A percentile compares a stretch with the other conserved stretches of the same genome.
phyloP scores from a whole-genome alignment of 2,329 filamentous ascomycete species.

The Orbilia brochopaga region DNA sequence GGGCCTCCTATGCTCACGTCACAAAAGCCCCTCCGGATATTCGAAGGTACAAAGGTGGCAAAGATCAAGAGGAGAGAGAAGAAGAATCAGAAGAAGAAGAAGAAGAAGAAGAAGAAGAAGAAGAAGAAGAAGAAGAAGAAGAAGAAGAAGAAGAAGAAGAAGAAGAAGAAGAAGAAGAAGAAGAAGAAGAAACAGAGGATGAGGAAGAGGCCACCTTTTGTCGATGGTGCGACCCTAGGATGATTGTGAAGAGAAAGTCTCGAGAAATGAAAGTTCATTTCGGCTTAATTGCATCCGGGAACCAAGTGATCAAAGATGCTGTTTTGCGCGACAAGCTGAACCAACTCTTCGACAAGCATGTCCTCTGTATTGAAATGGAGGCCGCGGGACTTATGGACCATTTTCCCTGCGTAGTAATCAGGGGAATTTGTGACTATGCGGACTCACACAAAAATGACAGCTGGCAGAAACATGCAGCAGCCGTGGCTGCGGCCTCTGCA shows the following conservation, averaged over 20 bases:
- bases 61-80: too few species aligned
- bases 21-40: too few species aligned
- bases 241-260: not conserved
- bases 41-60: too few species aligned
- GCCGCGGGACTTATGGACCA: conserved; percentile 15
- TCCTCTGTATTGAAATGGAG: conserved; percentile 45
- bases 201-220: too few species aligned
- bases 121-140: too few species aligned
- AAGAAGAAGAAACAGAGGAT: not conserved
- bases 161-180: too few species aligned
- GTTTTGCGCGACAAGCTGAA: conserved; percentile 47
- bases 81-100: too few species aligned
- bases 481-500: conserved; percentile 46
- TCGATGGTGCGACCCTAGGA: too few species aligned
- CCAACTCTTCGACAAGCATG: not conserved
- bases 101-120: too few species aligned
- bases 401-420: conserved; percentile 50
- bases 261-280: not conserved
- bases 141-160: too few species aligned
- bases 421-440: conserved; percentile 52
- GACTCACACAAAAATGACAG: conserved; percentile 52
- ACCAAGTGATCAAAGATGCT: conserved; percentile 52
- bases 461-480: conserved; percentile 50
- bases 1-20: too few species aligned
- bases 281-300: not conserved